phyloP scores from a whole-genome alignment of 2,329 filamentous ascomycete genomes.

The Trichoderma gracile region DNA sequence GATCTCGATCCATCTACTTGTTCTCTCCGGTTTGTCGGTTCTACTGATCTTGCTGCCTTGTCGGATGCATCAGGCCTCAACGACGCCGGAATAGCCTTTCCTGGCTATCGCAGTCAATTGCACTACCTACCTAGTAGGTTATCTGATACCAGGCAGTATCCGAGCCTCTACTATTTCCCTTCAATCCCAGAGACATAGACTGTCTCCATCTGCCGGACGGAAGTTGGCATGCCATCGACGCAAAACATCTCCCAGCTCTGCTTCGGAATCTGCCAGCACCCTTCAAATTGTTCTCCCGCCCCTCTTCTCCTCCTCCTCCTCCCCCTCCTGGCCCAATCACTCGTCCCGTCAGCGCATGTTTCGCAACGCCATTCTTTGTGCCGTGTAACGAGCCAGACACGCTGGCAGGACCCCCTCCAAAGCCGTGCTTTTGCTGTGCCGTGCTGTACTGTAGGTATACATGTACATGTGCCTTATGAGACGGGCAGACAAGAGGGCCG shows the following conservation, averaged over 20 bases:
- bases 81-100: too few relatives aligned
- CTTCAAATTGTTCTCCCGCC: neutral
- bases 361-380: slow-evolving; percentile 8
- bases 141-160: too few relatives aligned
- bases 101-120: too few relatives aligned
- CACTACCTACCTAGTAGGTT: too few relatives aligned
- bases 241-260: neutral
- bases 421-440: neutral
- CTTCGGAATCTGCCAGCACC: slow-evolving; percentile 16
- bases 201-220: neutral
- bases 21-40: too few relatives aligned
- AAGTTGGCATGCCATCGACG: slow-evolving; percentile 2
- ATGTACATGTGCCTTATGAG: neutral
- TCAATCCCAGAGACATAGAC: too few relatives aligned
- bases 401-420: neutral
- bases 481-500: neutral
- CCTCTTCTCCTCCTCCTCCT: neutral
- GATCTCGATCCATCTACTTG: neutral
- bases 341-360: neutral
- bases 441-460: neutral
- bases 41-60: too few relatives aligned
- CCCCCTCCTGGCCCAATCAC: neutral
- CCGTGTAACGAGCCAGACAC: slow-evolving; percentile 6
- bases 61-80: neutral
- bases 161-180: too few relatives aligned